Evolutionary conservation across 352 stramenopile genomes (phyloP), one percentile per base, ranked within the genome.

Genomic region (Phytophthora lateralis): DNA sequence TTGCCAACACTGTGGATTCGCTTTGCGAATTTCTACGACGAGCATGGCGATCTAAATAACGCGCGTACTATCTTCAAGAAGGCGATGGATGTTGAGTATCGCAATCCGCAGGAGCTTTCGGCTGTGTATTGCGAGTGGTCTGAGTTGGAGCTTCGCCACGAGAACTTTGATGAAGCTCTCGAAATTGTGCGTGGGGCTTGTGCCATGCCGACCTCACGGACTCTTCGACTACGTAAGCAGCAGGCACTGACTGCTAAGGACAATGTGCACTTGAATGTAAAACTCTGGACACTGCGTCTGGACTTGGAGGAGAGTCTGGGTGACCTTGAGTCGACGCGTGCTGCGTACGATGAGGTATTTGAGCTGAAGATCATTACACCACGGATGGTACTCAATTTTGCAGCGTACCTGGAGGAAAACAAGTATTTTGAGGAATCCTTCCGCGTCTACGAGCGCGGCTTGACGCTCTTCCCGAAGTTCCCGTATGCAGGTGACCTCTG

Each of bases 301-400:
- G 98, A 99, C 77, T 68, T 99, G 15, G 98, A 99, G 63, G 98
- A 99, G 69, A 98, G 88, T 38, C 69, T 99, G 4, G 98, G 98
- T 1, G 98, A 98, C 10, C 65, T 99, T 11, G 82, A 92, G 55
- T 98, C 90, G 2, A 97, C 95, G 12, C 92, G 97, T 27, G 95
- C 96, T 46, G 96, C 97, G 0, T 99, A 99, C 69, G 84, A 98
- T 42, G 75, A 90, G 8, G 85, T 85, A 1, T 91, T 99, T 35
- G 97, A 99, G 69, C 80, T 99, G 27, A 97, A 97, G 62, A 91
- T 99, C 26, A 96, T 97, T 29, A 99, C 98, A 34, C 87, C 96
- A 2, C 82, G 96, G 48, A 99, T 99, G 79, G 86, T 99, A 24
- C 75, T 99, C 6, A 99, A 99, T 75, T 99, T 97, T 76, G 97